These are phyloP conservation scores for Liriodendron chinense DNA, from an alignment of 164 flowering plant species.

Conservation along the genomic window DNA sequence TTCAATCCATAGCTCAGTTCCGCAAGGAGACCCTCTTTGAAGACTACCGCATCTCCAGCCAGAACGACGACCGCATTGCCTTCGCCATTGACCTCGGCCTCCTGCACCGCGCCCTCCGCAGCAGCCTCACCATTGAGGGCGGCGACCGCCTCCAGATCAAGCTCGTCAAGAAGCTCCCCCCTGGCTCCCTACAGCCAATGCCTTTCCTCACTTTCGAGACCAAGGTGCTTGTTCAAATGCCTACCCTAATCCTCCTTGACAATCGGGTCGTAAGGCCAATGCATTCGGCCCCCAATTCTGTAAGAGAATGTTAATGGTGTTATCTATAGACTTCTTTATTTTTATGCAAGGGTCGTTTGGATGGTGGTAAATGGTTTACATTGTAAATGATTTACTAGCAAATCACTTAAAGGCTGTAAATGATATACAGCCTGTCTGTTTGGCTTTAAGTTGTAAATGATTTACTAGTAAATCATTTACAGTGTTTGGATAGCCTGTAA, in stretches of 20 bases:
- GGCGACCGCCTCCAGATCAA: slow-evolving; percentile 69
- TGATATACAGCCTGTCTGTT: no score
- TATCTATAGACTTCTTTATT: no score
- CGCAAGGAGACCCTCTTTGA: slow-evolving; percentile 68
- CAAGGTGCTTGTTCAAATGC: slow-evolving; percentile 23
- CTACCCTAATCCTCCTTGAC: no score
- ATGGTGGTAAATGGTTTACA: not conserved
- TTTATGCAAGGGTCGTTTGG: not conserved
- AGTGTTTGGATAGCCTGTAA: no score
- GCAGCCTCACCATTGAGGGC: slow-evolving; percentile 53
- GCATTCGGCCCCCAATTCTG: no score
- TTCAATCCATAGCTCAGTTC: slow-evolving; percentile 86
- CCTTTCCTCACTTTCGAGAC: slow-evolving; percentile 91
- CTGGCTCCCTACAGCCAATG: slow-evolving; percentile 55
- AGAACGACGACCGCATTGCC: slow-evolving; percentile 81
- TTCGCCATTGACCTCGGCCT: slow-evolving; percentile 75
- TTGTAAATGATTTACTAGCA: no score
- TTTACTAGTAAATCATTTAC: no score
- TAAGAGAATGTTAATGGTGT: no score
- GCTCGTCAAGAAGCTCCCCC: slow-evolving; percentile 81
- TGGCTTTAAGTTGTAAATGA: no score
- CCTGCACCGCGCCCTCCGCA: slow-evolving; percentile 81
- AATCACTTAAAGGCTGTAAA: no score
- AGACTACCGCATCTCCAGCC: slow-evolving; percentile 83
- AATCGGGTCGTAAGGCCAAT: no score